Evolutionary conservation across 2,329 filamentous ascomycete species (phyloP).

Genomic region (Trichoderma atroviride): DNA sequence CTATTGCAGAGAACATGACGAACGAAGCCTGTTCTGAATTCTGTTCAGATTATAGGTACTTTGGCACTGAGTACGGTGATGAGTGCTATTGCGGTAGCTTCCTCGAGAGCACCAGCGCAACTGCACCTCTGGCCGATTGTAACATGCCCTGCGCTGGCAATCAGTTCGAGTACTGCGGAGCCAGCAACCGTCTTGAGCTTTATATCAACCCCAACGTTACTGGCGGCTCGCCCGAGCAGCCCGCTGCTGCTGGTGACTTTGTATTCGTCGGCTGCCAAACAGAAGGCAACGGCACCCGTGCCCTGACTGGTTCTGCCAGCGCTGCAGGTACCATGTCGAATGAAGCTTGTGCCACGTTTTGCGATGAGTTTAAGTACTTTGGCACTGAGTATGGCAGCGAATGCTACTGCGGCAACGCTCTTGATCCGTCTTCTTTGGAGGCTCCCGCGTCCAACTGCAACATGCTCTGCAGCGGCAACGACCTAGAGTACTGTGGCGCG

Average conservation of each 20-base stretch:
- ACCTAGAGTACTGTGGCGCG: slow-evolving; percentile 45
- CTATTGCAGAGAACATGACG: slow-evolving; percentile 37
- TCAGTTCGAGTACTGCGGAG: slow-evolving; percentile 41
- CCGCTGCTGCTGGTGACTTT: slow-evolving; percentile 39
- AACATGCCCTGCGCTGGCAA: slow-evolving; percentile 41
- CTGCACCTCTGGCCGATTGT: slow-evolving; percentile 39
- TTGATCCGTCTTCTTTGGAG: slow-evolving; percentile 36
- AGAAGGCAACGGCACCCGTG: slow-evolving; percentile 41
- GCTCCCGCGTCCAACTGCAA: slow-evolving; percentile 41
- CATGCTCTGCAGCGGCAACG: slow-evolving; percentile 47
- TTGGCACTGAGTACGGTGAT: slow-evolving; percentile 45
- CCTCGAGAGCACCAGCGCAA: slow-evolving; percentile 34
- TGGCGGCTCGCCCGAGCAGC: slow-evolving; percentile 38
- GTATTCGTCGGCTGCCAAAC: slow-evolving; percentile 42
- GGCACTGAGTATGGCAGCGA: slow-evolving; percentile 45
- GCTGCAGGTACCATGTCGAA: slow-evolving; percentile 40
- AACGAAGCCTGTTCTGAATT: slow-evolving; percentile 40
- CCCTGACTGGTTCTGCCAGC: slow-evolving; percentile 35
- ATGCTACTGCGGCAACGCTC: slow-evolving; percentile 42
- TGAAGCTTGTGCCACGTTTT: slow-evolving; percentile 39
- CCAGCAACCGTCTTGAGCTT: slow-evolving; percentile 39
- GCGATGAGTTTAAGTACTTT: slow-evolving; percentile 39
- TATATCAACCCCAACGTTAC: slow-evolving; percentile 38
- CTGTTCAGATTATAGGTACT: slow-evolving; percentile 45
- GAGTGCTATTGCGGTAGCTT: slow-evolving; percentile 47